phyloP scores from a whole-genome alignment of 2,329 filamentous ascomycete species.

The Elsinoe necatrix region DNA sequence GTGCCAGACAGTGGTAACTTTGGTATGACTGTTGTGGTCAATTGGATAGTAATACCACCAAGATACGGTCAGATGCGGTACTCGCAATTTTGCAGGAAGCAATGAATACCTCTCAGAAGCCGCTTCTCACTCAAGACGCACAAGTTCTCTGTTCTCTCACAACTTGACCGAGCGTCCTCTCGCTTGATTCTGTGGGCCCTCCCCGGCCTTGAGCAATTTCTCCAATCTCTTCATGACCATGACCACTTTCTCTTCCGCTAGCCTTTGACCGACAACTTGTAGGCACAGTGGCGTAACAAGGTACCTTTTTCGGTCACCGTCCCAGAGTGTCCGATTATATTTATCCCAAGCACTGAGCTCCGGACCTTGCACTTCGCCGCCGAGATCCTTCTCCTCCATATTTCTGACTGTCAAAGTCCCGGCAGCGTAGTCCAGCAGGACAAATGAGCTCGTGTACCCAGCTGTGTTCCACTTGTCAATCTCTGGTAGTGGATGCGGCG shows the following conservation, averaged over 20 bases:
- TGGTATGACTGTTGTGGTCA: too few relatives aligned
- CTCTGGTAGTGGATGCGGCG: constrained; percentile 54
- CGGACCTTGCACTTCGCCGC: constrained; percentile 36
- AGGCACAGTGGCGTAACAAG: constrained; percentile 47
- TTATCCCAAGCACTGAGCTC: constrained; percentile 50
- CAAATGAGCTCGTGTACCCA: constrained; percentile 54
- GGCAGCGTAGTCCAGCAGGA: constrained; percentile 55
- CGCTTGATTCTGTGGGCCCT: too few relatives aligned
- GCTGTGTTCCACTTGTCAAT: constrained; percentile 56
- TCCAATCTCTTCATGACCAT: constrained; percentile 49
- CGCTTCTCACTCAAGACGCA: too few relatives aligned
- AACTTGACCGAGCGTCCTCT: too few relatives aligned
- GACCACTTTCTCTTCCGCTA: constrained; percentile 47
- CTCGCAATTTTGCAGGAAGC: too few relatives aligned
- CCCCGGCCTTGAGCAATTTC: constrained; percentile 27
- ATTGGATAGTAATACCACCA: too few relatives aligned
- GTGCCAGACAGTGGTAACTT: too few relatives aligned
- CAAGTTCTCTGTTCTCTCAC: too few relatives aligned
- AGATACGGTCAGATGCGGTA: too few relatives aligned
- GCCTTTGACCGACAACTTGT: constrained; percentile 48
- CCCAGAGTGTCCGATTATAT: constrained; percentile 51
- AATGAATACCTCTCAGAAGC: too few relatives aligned
- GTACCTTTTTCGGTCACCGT: constrained; percentile 46
- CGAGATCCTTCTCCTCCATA: constrained; percentile 43
- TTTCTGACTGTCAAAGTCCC: constrained; percentile 48